Evolutionary conservation across 768 basidiomycete genomes (phyloP), one percentile per base, ranked within the genome.

Genomic region (Trametes cingulata): DNA sequence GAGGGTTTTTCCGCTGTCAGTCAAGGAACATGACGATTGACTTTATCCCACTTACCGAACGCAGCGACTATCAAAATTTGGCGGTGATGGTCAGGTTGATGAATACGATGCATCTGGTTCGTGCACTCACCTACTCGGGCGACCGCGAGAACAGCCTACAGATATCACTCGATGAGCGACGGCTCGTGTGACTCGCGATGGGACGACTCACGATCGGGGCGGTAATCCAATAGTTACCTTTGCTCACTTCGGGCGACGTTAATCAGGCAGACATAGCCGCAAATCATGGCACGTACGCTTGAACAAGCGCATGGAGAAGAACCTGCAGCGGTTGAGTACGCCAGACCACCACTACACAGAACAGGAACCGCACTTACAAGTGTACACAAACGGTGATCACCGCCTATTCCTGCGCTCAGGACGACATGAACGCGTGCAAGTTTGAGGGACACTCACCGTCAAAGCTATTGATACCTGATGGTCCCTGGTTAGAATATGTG

Each of bases 331-430:
- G 20, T 14, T n/a, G 13, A 24, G 20, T 1, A n/a, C 20, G 29
- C 29, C 5, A 4, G n/a, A 19, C 2, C 19, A n/a, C 3, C 12
- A 22, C 22, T 5, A 33, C 24, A 7, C n/a, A 36, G 35, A 29
- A 56, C 24, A 15, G 25, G 24, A 2, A 55, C 22, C 24, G 22
- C n/a, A 36, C 69, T 49, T 27, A 70, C 69, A 64, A 58, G 40
- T 70, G 69, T 2, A 67, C 67, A 45, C 45, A 50, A 29, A 67
- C 58, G 25, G 66, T 70, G n/a, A 68, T 56, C 19, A 66, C 54
- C 1, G 67, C 68, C 67, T 69, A 22, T 3, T 47, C 27, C 33
- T n/a, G 29, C 29, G 29, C 10, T 33, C 29, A 33, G 29, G 10
- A 33, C 10, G 20, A 46, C 15, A 14, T 25, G 13, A 7, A 9